phyloP scores from a whole-genome alignment of 192 early-diverging fungal genomes.

The Rhizoclosmatium globosum region DNA sequence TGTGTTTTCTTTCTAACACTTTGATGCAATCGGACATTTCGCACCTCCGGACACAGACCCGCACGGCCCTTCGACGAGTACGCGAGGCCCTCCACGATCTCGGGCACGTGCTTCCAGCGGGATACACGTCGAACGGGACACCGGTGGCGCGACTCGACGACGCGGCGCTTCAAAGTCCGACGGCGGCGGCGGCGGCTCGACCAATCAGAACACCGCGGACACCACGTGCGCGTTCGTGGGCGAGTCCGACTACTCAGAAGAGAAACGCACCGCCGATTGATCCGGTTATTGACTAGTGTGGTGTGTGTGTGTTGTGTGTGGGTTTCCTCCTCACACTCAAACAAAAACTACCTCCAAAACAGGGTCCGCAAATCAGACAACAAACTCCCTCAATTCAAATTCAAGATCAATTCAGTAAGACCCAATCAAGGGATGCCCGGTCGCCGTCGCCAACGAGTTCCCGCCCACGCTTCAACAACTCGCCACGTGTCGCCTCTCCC shows the following conservation, averaged over 20 bases:
- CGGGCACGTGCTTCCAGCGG: neutral
- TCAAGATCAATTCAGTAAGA: constrained; percentile 3
- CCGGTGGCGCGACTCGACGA: neutral
- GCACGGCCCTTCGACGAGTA: neutral
- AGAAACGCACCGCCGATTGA: neutral
- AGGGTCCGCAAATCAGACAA: neutral
- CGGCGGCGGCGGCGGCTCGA: neutral
- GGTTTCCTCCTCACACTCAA: too few species aligned
- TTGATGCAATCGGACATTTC: neutral
- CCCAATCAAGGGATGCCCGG: neutral
- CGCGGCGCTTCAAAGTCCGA: neutral
- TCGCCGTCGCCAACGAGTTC: neutral
- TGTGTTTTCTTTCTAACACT: too few species aligned
- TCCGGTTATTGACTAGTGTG: constrained; percentile 21
- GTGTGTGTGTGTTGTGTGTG: neutral
- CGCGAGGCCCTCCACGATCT: neutral
- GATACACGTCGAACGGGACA: neutral
- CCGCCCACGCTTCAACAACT: constrained; percentile 22
- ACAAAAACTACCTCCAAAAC: too few species aligned
- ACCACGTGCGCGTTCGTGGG: neutral
- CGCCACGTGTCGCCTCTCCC: constrained; percentile 9
- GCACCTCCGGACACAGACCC: constrained; percentile 1
- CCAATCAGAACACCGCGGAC: neutral
- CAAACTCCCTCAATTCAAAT: neutral
- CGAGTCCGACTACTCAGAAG: neutral